phyloP scores from a whole-genome alignment of 768 basidiomycete species.

The Lentinus tigrinus region DNA sequence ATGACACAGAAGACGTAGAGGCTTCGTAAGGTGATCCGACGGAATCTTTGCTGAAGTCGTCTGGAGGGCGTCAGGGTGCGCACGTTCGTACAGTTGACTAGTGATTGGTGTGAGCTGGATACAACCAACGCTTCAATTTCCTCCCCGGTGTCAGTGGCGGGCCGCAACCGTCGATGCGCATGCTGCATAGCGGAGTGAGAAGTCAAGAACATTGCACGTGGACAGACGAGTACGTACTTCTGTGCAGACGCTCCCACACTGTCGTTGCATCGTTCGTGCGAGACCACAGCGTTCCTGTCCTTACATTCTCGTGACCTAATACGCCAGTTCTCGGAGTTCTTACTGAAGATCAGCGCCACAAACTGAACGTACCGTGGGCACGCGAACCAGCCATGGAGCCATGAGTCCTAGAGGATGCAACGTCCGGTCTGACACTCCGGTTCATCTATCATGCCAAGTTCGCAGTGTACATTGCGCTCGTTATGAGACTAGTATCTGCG shows the following conservation, averaged over 20 bases:
- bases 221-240: background rate
- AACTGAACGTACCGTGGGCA: too few relatives aligned
- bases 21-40: background rate
- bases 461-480: too few relatives aligned
- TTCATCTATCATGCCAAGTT: too few relatives aligned
- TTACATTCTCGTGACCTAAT: background rate
- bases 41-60: too few relatives aligned
- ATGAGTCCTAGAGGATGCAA: too few relatives aligned
- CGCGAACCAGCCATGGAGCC: too few relatives aligned
- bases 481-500: too few relatives aligned
- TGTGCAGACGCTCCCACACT: background rate
- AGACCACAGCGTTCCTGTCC: background rate
- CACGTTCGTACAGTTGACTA: background rate
- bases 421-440: too few relatives aligned
- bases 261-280: background rate
- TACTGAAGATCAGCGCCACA: too few relatives aligned
- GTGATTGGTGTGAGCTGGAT: background rate
- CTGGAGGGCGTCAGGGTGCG: background rate
- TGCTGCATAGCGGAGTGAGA: background rate
- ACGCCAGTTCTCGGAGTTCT: too few relatives aligned
- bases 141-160: background rate
- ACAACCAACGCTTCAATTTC: too few relatives aligned
- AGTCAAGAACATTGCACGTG: background rate
- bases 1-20: background rate
- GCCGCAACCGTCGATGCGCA: background rate